Conservation (phyloP, 805 yeast genomes). For the Komagataella pseudopastoris region DNA sequence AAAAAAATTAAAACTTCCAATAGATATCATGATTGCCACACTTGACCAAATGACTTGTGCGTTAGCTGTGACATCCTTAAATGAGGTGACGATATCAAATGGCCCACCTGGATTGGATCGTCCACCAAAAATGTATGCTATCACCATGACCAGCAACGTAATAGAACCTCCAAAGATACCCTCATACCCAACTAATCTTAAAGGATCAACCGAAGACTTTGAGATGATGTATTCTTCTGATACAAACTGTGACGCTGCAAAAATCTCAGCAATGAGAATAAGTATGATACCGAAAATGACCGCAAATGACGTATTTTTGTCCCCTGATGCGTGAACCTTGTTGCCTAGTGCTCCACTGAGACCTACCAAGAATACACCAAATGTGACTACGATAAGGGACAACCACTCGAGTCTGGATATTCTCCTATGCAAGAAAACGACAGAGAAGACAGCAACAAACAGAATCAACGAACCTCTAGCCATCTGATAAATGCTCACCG, state of each 20-base stretch:
- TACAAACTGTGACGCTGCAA: conserved; percentile 68
- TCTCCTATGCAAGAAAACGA: conserved; percentile 39
- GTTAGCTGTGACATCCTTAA: conserved; percentile 32
- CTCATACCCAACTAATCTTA: conserved; percentile 59
- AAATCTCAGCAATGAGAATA: conserved; percentile 47
- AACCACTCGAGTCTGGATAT: conserved; percentile 57
- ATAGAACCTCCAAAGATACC: conserved; percentile 50
- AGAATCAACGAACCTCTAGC: conserved; percentile 68
- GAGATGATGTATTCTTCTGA: conserved; percentile 57
- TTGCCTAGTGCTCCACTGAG: conserved; percentile 40
- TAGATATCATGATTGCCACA: conserved; percentile 54
- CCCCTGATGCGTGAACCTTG: conserved; percentile 4
- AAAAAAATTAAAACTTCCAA: conserved; percentile 57
- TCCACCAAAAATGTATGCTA: conserved; percentile 28
- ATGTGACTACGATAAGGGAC: conserved; percentile 44
- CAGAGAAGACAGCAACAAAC: conserved; percentile 63
- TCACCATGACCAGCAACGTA: conserved; percentile 28
- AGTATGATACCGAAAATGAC: conserved; percentile 42
- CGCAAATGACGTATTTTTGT: conserved; percentile 7
- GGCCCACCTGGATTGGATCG: conserved; percentile 24
- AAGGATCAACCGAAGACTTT: conserved; percentile 39
- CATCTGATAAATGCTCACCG: conserved; percentile 78
- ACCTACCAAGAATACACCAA: conserved; percentile 66
- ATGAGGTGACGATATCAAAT: conserved; percentile 41
- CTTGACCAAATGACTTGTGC: conserved; percentile 35